Percentiles rank a stretch among this genome's conserved stretches.
Evolutionary conservation across 1,284 basidiomycete species (phyloP).

Genomic region (Trametes sp.): DNA sequence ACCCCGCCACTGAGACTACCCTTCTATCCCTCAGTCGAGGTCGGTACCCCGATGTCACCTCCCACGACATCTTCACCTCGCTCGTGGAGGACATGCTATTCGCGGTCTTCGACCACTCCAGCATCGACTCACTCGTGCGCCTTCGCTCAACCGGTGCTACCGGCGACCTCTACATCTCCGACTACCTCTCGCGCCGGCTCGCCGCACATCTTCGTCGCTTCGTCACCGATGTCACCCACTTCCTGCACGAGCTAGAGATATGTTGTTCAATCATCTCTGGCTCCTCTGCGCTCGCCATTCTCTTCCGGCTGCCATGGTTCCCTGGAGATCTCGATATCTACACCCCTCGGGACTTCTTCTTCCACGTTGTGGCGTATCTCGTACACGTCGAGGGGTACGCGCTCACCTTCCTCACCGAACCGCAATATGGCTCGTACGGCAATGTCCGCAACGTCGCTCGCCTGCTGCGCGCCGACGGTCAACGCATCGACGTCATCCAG

Average conservation of each 20-base stretch:
- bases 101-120: background rate
- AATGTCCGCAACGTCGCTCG: background rate
- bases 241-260: background rate
- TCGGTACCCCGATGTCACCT: background rate
- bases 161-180: background rate
- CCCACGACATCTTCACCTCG: background rate
- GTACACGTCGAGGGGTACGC: background rate
- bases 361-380: background rate
- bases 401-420: background rate
- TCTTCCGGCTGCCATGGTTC: background rate
- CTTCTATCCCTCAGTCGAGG: background rate
- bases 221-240: background rate
- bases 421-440: background rate
- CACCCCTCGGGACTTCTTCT: background rate
- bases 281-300: background rate
- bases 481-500: background rate
- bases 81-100: background rate
- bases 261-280: background rate
- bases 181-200: background rate
- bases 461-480: background rate
- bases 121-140: background rate
- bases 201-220: background rate
- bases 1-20: too few relatives aligned
- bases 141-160: background rate
- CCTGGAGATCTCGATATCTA: background rate